Conservation (phyloP, 306 rosid genomes). For the Sicyos baderoa region DNA sequence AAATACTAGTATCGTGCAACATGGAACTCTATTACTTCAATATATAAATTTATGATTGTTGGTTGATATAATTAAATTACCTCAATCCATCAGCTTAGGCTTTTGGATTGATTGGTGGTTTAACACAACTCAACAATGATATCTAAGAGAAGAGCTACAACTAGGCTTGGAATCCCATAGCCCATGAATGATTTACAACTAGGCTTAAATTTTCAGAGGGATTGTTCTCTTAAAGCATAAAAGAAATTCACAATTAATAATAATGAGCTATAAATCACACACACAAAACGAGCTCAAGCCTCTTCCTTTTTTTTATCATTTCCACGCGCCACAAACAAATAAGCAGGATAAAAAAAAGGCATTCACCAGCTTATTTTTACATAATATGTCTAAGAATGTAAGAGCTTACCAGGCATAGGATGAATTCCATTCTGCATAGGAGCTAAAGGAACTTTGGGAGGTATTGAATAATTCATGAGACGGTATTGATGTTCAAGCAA, state of each 20-base stretch:
- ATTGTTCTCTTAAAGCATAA: slow-evolving; percentile 4
- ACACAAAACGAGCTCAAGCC: background rate
- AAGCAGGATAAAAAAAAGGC: background rate
- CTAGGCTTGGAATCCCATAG: background rate
- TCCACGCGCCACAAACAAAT: background rate
- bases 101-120: no score
- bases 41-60: background rate
- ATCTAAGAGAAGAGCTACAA: background rate
- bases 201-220: background rate
- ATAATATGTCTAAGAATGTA: background rate
- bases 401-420: slow-evolving; percentile 85
- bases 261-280: background rate
- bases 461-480: slow-evolving; percentile 62
- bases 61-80: no score
- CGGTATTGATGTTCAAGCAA: slow-evolving; percentile 82
- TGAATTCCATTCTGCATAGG: slow-evolving; percentile 95
- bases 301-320: background rate
- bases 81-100: no score
- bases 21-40: background rate
- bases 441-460: slow-evolving; percentile 86
- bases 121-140: no score
- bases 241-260: background rate
- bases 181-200: background rate
- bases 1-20: slow-evolving; percentile 4
- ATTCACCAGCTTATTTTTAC: background rate